phyloP scores from a whole-genome alignment of 768 basidiomycete genomes.

The Boletus tomentosulus region DNA sequence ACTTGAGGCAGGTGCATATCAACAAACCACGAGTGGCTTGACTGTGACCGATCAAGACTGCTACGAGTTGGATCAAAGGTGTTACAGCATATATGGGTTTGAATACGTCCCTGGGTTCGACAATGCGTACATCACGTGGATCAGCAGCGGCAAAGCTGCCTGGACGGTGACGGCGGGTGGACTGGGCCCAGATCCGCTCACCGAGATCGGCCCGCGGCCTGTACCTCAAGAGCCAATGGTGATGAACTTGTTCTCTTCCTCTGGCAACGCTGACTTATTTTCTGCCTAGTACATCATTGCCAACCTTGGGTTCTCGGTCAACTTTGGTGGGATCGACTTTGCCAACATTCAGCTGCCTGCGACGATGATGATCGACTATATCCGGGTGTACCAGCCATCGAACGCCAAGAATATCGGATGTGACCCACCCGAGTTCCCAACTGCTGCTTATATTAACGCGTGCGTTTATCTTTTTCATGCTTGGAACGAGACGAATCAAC shows the following conservation, averaged over 20 bases:
- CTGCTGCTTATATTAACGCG: constrained; percentile 69
- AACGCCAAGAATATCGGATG: constrained; percentile 52
- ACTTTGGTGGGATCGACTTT: constrained; percentile 65
- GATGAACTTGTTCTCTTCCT: not conserved
- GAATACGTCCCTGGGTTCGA: constrained; percentile 52
- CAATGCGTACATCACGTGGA: constrained; percentile 64
- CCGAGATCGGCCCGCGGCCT: constrained; percentile 54
- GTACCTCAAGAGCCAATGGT: constrained; percentile 71
- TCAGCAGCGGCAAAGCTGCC: constrained; percentile 48
- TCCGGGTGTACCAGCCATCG: constrained; percentile 68
- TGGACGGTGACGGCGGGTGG: constrained; percentile 55
- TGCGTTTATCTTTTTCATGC: constrained; percentile 30
- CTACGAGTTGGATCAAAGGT: constrained; percentile 38
- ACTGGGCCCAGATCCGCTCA: constrained; percentile 45
- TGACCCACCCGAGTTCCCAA: constrained; percentile 72
- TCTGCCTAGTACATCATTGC: constrained; percentile 56
- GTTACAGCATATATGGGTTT: constrained; percentile 50
- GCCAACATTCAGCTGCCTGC: constrained; percentile 49
- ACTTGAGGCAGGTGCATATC: constrained; percentile 29
- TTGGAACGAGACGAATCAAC: not conserved
- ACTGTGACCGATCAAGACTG: constrained; percentile 39
- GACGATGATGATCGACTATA: constrained; percentile 73
- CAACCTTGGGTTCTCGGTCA: constrained; percentile 65
- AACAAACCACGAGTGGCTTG: constrained; percentile 39
- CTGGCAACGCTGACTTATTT: not conserved